Base-by-base conservation (phyloP, 306 rosid genomes). In the Cucumis cinereus region DNA sequence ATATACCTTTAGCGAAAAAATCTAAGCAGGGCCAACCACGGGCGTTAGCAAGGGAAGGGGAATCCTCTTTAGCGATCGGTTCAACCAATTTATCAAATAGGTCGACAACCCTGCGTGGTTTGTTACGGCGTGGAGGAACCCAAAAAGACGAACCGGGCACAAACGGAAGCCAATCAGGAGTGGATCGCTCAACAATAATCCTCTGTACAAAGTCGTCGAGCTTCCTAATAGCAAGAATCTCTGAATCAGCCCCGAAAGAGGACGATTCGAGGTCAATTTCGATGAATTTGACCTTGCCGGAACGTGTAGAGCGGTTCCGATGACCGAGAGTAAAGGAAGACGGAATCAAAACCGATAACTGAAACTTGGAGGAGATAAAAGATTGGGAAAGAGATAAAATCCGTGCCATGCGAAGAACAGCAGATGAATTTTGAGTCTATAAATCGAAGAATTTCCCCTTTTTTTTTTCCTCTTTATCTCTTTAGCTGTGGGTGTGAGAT, bases 71-170 rank as follows among this genome's bases (percentile, higher is more conserved):
- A 24, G 81, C 40, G 53, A 78, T 80, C 12, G 52, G 80, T n/a
- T 80, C 78, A 13, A 84, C 41, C 50, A 87, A 41, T 10, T 77
- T 86, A 1, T 85, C 83, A 0, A 89, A 84, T 75, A 93, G 79
- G 59, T 88, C 83, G 16, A 78, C 74, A 16, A 89, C 84, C 55
- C 84, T 86, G 8, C 83, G 19, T 1, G 82, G 80, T 15, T 63
- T 55, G 7, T 71, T 11, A 0, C 82, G 86, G 0, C 90, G 84
- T 0, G 98, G 98, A 8, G 98, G 96, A 80, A 93, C 98, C 98
- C 98, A 93, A 83, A 93, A 93, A 0, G 98, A 93, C 30, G 92
- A 89, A 0, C 98, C 95, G 1, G 98, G 98, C 0, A 86, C 86
- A 53, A 93, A 93, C 36, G 98, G 98, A 0, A 93, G 81, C 98